Evolutionary conservation across 495 filamentous ascomycete genomes (phyloP), one percentile per base, ranked within the genome.

Genomic region (Penicillium angulare): DNA sequence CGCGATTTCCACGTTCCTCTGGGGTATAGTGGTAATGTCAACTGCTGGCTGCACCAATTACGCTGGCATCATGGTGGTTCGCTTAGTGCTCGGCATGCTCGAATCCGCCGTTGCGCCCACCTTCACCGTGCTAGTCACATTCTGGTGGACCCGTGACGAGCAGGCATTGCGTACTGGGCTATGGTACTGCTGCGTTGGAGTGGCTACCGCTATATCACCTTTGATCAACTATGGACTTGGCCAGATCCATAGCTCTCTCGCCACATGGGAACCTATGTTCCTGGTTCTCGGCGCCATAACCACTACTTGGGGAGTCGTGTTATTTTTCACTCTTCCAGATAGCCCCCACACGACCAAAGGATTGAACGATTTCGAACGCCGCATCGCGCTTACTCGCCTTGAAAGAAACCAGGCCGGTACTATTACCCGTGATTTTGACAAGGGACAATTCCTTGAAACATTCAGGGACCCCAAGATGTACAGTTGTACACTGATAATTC

Each of bases 131-230:
- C 15, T 46, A 3, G 29, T 46, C 27, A 46, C 43, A n/a, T 46
- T 46, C 43, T 46, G 43, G 43, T 46, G 43, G 43, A 46, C 43
- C 22, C 43, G 43, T n/a, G 43, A 46, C 12, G 43, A 46, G 17
- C 43, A 46, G 12, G 43, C 43, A 5, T 33, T 46, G 18, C 43
- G 43, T 23, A 46, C 43, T n/a, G 43, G 43, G 15, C 27, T 46
- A 7, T 46, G 43, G 43, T 46, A 46, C 29, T 46, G 43, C 29
- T 46, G 43, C 15, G 43, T 46, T 21, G 43, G 43, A 15, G 29
- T 46, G 3, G 43, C 43, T n/a, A 46, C 43, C 22, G 34, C 43
- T 12, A 46, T 46, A 0, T 22, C 27, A 3, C 43, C 43, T 46
- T 16, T 46, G 8, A 33, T 46, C 9, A 34, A 46, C 20, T 46